Base-by-base conservation (phyloP, 805 yeast species). In the Wickerhamiella sergipiensis region DNA sequence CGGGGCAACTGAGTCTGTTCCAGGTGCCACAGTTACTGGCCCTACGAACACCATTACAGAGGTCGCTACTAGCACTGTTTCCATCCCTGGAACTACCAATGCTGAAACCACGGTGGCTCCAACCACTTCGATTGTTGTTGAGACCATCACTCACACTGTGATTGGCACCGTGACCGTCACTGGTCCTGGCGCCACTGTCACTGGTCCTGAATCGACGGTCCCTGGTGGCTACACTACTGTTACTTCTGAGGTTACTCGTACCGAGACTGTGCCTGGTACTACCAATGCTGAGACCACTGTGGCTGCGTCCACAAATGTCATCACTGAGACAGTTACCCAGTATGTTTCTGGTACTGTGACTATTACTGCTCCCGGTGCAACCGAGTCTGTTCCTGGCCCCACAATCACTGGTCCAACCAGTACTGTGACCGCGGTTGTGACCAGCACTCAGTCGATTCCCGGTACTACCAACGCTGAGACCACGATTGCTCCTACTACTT, bases 61-160 rank as follows among this genome's bases (percentile, higher is more conserved):
- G 18, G 24, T 46, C 44, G 22, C 45, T 9, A 39, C 49, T 19
- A 43, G 45, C 24, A 48, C 50, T 8, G 24, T 51, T 2, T 51
- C 53, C 10, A 46, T 54, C 26, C 57, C 55, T 6, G 54, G 50
- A 8, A 49, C 53, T 8, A 49, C 58, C 18, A 51, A 49, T 8
- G 49, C 53, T 9, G 51, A 50, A 18, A 50, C 54, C 18, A 46
- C 55, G 18, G 48, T 55, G 18, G 45, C 56, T 13, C 24, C 39
- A 3, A 40, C 24, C 2, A 12, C 46, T 23, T 23, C 46, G 10
- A n/a, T 13, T 19, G 26, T n/a, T 6, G 19, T 22, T 43, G 29
- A 12, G 19, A 43, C 46, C 12, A 12, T 43, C 36, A 43, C 46
- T n/a, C 19, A 13, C 18, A 43, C 42, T 45, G 22, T 19, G 6